phyloP scores from a whole-genome alignment of 176 grass and related monocot genomes.

The Elaeis guineensis region DNA sequence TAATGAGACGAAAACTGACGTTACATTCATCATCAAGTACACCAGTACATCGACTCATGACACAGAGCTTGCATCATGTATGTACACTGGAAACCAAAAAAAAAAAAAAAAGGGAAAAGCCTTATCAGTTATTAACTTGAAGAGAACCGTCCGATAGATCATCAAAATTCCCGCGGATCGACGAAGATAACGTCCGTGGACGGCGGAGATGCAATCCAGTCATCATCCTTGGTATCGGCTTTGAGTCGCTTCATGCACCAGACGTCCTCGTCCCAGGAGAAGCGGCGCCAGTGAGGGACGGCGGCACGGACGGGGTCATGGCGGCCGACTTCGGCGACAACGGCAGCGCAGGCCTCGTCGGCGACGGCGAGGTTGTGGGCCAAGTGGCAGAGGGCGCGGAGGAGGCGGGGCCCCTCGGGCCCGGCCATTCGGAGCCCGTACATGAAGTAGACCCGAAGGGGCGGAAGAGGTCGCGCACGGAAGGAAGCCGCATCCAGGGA shows the following conservation, averaged over 20 bases:
- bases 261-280: conserved; percentile 70
- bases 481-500: conserved; percentile 57
- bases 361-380: conserved; percentile 46
- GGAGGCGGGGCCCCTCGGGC: conserved; percentile 31
- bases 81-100: too few species aligned
- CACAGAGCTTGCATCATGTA: too few species aligned
- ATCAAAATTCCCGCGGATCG: conserved; percentile 59
- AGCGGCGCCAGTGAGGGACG: conserved; percentile 45
- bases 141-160: background rate
- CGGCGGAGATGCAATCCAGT: conserved; percentile 29
- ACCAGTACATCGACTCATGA: too few species aligned
- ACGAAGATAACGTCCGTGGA: conserved; percentile 37
- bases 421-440: conserved; percentile 63
- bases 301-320: conserved; percentile 38
- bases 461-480: conserved; percentile 56
- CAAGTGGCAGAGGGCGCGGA: conserved; percentile 41
- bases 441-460: conserved; percentile 63
- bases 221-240: conserved; percentile 9
- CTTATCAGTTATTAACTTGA: too few species aligned
- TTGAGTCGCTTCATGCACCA: conserved; percentile 64
- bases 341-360: conserved; percentile 31
- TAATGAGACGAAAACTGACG: too few species aligned
- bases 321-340: conserved; percentile 27
- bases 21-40: too few species aligned
- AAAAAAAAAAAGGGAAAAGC: too few species aligned